Percentiles rank a stretch among this genome's conserved stretches.
These are phyloP conservation scores for Gossypium anomalum DNA, from an alignment of 345 rosid genomes.

Conservation along the genomic window DNA sequence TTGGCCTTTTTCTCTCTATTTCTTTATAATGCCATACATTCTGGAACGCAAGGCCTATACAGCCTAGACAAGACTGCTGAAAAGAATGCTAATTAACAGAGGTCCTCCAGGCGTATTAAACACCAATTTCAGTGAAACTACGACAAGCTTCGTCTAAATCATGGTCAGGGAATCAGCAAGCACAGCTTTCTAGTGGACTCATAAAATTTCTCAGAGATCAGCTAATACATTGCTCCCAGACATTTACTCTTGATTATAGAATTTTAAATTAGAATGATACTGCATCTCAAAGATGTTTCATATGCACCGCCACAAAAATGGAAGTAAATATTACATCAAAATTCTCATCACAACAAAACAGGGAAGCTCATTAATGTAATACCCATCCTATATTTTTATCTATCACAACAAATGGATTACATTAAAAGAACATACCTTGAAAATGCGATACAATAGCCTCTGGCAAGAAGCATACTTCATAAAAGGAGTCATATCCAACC, in stretches of 20 bases:
- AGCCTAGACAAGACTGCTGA: slow-evolving; percentile 3
- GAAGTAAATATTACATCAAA: background rate
- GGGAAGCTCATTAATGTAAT: background rate
- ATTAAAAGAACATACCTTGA: slow-evolving; percentile 53
- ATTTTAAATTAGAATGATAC: background rate
- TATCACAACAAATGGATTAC: background rate
- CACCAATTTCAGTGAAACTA: background rate
- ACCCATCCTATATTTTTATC: background rate
- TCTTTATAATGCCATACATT: background rate
- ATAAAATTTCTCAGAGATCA: background rate
- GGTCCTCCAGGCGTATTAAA: background rate
- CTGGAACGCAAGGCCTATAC: background rate
- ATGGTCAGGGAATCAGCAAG: background rate
- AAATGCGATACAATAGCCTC: slow-evolving; percentile 58
- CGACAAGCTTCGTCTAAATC: background rate
- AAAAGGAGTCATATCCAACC: slow-evolving; percentile 79
- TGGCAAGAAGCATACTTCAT: slow-evolving; percentile 84
- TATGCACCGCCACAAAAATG: background rate
- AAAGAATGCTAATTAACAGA: background rate
- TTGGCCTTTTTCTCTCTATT: too few species aligned
- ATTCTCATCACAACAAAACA: background rate
- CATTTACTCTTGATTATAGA: background rate
- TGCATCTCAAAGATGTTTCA: background rate
- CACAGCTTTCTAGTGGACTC: background rate
- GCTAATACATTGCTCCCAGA: background rate